Conservation (phyloP, 78 protist species). For the Planoprotostelium fungivorum region DNA sequence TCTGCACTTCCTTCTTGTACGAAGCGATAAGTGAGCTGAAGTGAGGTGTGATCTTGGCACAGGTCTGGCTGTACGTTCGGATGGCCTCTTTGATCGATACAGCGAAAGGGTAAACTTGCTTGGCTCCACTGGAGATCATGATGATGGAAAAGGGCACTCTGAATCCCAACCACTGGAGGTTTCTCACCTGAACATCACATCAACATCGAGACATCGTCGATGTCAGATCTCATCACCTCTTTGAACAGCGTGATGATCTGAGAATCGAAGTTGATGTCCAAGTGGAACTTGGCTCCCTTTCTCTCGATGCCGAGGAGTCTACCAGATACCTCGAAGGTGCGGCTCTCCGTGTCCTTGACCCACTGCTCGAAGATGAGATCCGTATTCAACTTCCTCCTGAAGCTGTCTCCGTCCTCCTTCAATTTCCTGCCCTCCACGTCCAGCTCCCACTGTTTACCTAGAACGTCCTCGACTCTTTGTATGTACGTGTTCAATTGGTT, state of each 20-base stretch:
- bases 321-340: slow-evolving; percentile 46
- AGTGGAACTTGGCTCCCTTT: slow-evolving; percentile 22
- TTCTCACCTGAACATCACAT: slow-evolving; percentile 39
- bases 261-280: slow-evolving; percentile 79
- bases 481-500: slow-evolving; percentile 81
- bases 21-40: slow-evolving; percentile 72
- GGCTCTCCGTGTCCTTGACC: slow-evolving; percentile 50
- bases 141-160: slow-evolving; percentile 54
- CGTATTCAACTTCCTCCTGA: slow-evolving; percentile 63
- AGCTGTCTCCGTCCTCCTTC: slow-evolving; percentile 51
- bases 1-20: slow-evolving; percentile 53
- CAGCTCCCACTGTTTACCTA: slow-evolving; percentile 84
- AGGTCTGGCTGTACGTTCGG: slow-evolving; percentile 52
- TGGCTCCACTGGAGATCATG: slow-evolving; percentile 34
- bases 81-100: slow-evolving; percentile 68
- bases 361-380: slow-evolving; percentile 63
- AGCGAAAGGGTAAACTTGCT: slow-evolving; percentile 74
- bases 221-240: slow-evolving; percentile 22
- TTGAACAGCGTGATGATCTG: slow-evolving; percentile 67
- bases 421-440: slow-evolving; percentile 80
- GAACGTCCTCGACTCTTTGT: slow-evolving; percentile 85
- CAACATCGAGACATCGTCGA: not conserved
- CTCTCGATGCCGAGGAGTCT: slow-evolving; percentile 59
- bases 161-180: slow-evolving; percentile 72
- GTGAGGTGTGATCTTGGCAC: slow-evolving; percentile 22